Evolutionary conservation across 345 rosid genomes (phyloP), one percentile per base, ranked within the genome.

Genomic region (Hypericum androsaemum): DNA sequence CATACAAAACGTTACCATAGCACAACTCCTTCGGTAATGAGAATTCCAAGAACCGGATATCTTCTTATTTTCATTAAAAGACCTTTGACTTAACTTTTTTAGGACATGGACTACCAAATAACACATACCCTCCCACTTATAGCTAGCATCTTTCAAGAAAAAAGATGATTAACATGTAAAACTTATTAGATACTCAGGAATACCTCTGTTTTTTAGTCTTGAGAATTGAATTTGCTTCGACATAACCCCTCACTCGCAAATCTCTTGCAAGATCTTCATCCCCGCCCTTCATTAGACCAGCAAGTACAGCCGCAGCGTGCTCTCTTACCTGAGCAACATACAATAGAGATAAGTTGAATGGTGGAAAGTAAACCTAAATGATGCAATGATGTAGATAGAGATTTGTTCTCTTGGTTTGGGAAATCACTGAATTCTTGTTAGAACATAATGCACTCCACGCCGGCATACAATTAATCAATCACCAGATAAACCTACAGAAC

Each of bases 281-380:
- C 47, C 88, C 98, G 43, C 96, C 96, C 73, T 92, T 92, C 94
- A 85, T 77, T 60, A 92, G 67, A 55, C 96, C 96, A 43, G 96
- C 98, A 58, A 92, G 78, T 72, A 92, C 96, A 39, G 95, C 86
- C 28, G 96, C 96, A 35, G 96, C 95, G 70, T 88, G 98, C 81
- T 92, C 98, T 57, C 98, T 84, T 61, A 92, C 94, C 98, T 92
- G 70, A 44, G 4, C 44, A 67, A 62, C 32, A 57, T 58, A 56
- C 13, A 4, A 45, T 39, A 45, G 53, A 51, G 42, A 49, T 38
- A 11, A 39, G 48, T 14, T 50, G 39, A 15, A 43, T 47, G 16
- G 38, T 38, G 4, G 22, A 42, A 22, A 22, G n/a, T 4, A 4
- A 22, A 22, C 32, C 32, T 22, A 1, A 22, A 22, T 22, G 32